Evolutionary conservation across 2,329 filamentous ascomycete species (phyloP).

Genomic region (Tolypocladium paradoxum): DNA sequence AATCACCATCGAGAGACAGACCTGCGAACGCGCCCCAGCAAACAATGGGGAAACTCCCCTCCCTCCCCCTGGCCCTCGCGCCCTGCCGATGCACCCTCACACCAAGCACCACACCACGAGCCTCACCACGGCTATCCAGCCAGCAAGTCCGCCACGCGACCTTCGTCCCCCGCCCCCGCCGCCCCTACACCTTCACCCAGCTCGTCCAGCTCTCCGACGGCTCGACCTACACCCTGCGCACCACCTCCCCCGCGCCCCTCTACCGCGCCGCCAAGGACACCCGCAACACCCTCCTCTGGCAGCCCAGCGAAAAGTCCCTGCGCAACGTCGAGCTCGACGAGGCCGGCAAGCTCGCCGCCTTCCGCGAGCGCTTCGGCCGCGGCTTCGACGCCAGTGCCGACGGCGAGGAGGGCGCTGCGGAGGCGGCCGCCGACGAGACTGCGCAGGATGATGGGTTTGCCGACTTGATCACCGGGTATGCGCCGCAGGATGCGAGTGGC

Average conservation of each 20-base stretch:
- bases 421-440: slow-evolving; percentile 16
- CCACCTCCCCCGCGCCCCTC: slow-evolving; percentile 57
- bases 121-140: slow-evolving; percentile 8
- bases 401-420: slow-evolving; percentile 16
- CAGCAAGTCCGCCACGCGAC: slow-evolving; percentile 59
- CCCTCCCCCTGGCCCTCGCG: slow-evolving; percentile 16
- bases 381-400: slow-evolving; percentile 59
- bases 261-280: slow-evolving; percentile 65
- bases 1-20: background rate
- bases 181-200: slow-evolving; percentile 96
- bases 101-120: slow-evolving; percentile 2
- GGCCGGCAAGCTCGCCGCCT: slow-evolving; percentile 78
- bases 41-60: slow-evolving; percentile 18
- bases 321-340: slow-evolving; percentile 90
- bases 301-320: slow-evolving; percentile 70
- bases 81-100: slow-evolving; percentile 13
- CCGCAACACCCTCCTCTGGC: slow-evolving; percentile 84
- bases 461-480: slow-evolving; percentile 44
- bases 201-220: slow-evolving; percentile 88
- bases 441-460: slow-evolving; percentile 22
- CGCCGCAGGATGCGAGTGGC: slow-evolving; percentile 23
- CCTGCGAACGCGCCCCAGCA: background rate
- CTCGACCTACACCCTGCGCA: slow-evolving; percentile 69
- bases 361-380: slow-evolving; percentile 73
- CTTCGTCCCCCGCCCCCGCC: slow-evolving; percentile 75